These are phyloP conservation scores for Tricladium varicosporioides DNA, from an alignment of 2,329 filamentous ascomycete species.

Conservation along the genomic window DNA sequence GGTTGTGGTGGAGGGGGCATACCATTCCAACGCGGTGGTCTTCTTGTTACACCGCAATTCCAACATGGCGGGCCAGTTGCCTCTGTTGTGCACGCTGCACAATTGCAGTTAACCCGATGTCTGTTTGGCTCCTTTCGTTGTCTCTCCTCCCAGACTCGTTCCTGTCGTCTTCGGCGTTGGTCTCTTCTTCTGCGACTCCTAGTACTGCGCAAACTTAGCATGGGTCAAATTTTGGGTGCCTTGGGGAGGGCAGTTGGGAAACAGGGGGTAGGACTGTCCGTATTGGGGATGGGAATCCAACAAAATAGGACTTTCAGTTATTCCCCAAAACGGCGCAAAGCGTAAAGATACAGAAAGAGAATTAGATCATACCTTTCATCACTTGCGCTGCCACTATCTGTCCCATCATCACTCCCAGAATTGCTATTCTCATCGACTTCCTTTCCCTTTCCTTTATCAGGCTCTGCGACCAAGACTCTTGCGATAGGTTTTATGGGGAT, in stretches of 20 bases:
- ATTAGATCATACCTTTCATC: constrained; percentile 35
- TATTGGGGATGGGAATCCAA: too few relatives aligned
- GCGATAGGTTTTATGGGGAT: constrained; percentile 45
- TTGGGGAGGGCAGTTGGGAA: too few relatives aligned
- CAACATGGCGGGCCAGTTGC: constrained; percentile 39
- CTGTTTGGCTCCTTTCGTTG: constrained; percentile 44
- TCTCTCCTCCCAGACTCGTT: constrained; percentile 38
- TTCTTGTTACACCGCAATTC: constrained; percentile 39
- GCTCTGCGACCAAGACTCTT: constrained; percentile 35
- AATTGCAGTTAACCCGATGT: constrained; percentile 45
- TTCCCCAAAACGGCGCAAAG: too few relatives aligned
- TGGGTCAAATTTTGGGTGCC: too few relatives aligned
- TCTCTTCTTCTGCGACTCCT: constrained; percentile 36
- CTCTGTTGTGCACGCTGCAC: constrained; percentile 39
- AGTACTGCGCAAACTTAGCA: constrained; percentile 17
- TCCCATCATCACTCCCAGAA: constrained; percentile 29
- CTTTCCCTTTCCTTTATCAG: constrained; percentile 45
- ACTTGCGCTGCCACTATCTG: constrained; percentile 35
- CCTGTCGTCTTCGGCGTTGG: constrained; percentile 35
- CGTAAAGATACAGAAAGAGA: not conserved
- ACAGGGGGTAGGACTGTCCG: too few relatives aligned
- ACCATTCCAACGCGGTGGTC: constrained; percentile 25
- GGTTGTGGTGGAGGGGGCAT: constrained; percentile 19
- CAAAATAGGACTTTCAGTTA: too few relatives aligned
- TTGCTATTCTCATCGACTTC: constrained; percentile 32